Conservation (phyloP, 1,284 basidiomycete species). For the Ganoderma boninense region DNA sequence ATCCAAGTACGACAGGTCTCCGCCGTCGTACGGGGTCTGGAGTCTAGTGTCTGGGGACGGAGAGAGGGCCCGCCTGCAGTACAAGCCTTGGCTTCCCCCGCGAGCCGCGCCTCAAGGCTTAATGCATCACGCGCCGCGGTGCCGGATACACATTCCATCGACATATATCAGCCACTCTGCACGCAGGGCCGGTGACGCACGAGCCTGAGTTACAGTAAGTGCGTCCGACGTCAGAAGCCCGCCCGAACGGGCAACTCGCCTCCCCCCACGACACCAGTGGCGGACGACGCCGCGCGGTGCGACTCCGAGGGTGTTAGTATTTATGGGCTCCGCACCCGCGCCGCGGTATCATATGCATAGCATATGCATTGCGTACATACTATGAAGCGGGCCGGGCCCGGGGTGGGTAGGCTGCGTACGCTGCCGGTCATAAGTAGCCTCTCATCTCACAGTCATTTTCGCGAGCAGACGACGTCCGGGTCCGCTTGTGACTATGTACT, state of each 20-base stretch:
- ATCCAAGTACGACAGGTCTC: neutral
- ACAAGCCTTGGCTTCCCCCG: neutral
- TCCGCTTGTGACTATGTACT: too few species aligned
- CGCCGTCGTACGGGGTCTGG: neutral
- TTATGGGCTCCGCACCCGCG: neutral
- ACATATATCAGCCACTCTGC: neutral
- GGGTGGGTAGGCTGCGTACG: neutral
- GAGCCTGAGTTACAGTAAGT: neutral
- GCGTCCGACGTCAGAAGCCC: neutral
- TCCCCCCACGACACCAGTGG: neutral
- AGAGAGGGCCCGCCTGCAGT: neutral
- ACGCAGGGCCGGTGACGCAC: neutral
- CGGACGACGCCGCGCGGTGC: neutral
- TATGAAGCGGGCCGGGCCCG: neutral
- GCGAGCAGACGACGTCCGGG: neutral
- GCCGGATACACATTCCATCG: neutral
- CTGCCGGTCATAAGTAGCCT: neutral
- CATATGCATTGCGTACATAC: neutral
- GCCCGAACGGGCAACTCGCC: neutral
- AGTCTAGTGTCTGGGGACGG: neutral
- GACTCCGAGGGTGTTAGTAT: neutral
- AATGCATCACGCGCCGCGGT: neutral
- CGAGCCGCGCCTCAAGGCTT: neutral
- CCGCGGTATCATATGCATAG: too few species aligned
- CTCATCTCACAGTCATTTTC: neutral